Conservation (phyloP, 1,284 basidiomycete genomes). For the Omphalotus olearius region DNA sequence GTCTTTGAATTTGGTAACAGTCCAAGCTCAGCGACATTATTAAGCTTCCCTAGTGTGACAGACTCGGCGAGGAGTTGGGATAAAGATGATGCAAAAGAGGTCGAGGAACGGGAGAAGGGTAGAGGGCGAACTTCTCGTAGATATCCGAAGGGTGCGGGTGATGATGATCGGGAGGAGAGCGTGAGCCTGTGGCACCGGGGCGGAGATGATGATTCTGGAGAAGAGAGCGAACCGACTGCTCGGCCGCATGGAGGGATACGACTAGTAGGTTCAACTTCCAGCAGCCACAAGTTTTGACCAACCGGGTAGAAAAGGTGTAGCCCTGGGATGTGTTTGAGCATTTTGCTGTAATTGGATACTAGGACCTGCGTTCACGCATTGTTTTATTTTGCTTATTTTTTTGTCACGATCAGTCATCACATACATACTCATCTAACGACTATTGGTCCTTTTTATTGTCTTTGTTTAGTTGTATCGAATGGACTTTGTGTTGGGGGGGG, state of each 20-base stretch:
- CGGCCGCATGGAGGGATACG: conserved; percentile 21
- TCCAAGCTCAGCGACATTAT: conserved; percentile 29
- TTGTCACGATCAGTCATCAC: no score
- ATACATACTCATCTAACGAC: no score
- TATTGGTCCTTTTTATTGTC: no score
- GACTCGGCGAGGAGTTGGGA: conserved; percentile 38
- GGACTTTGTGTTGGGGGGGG: no score
- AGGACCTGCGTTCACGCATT: no score
- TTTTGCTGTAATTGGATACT: no score
- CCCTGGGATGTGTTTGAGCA: no score
- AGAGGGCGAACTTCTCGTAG: conserved; percentile 24
- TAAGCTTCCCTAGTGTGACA: conserved; percentile 46
- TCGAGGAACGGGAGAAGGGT: conserved; percentile 2
- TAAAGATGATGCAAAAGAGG: conserved; percentile 26
- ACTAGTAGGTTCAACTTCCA: conserved; percentile 15
- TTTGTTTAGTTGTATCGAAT: no score
- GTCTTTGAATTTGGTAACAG: conserved; percentile 22
- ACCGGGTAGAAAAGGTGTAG: no score
- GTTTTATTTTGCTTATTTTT: no score
- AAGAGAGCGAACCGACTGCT: conserved; percentile 12
- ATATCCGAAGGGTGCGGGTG: conserved; percentile 33
- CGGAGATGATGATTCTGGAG: background rate
- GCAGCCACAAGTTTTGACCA: background rate
- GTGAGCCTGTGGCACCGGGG: conserved; percentile 30
- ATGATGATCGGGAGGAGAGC: conserved; percentile 38